Percentiles rank a stretch among this genome's conserved stretches.
Evolutionary conservation across 441 rosid genomes (phyloP).

Genomic region (Populus hybrid): DNA sequence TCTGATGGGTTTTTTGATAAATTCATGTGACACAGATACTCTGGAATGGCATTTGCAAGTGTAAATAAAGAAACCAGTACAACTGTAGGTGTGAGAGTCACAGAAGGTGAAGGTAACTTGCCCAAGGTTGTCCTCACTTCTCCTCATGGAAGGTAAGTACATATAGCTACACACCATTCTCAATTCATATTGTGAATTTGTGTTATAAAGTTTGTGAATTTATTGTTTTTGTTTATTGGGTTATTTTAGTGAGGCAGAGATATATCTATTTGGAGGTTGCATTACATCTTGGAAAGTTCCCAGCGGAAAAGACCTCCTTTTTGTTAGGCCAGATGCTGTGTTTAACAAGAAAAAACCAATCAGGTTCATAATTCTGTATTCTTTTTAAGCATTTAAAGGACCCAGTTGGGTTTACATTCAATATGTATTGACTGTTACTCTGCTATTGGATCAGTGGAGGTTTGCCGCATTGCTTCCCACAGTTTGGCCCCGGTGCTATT

Average conservation of each 20-base stretch:
- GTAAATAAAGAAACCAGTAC: constrained; percentile 22
- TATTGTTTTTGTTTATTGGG: not conserved
- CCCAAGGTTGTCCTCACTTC: constrained; percentile 85
- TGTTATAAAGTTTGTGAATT: not conserved
- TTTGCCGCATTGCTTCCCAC: constrained; percentile 96
- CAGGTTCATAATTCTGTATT: constrained; percentile 40
- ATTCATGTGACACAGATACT: constrained; percentile 27
- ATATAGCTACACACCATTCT: not conserved
- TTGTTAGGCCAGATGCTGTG: constrained; percentile 95
- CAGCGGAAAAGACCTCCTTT: constrained; percentile 76
- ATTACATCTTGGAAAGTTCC: constrained; percentile 86
- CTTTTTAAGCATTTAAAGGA: not conserved
- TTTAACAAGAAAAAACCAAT: constrained; percentile 90
- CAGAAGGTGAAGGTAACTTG: constrained; percentile 85
- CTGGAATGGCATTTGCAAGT: constrained; percentile 60
- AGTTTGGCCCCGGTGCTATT: constrained; percentile 91
- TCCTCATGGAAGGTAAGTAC: constrained; percentile 56
- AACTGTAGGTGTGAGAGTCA: constrained; percentile 52
- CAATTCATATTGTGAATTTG: not conserved
- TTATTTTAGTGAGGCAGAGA: constrained; percentile 75
- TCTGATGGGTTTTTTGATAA: not conserved
- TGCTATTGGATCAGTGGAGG: constrained; percentile 64
- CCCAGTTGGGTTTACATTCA: not conserved
- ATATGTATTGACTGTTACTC: not conserved
- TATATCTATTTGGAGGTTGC: constrained; percentile 89